Evolutionary conservation across 768 basidiomycete species (phyloP), one percentile per base, ranked within the genome.

Genomic region (Lentinula edodes): DNA sequence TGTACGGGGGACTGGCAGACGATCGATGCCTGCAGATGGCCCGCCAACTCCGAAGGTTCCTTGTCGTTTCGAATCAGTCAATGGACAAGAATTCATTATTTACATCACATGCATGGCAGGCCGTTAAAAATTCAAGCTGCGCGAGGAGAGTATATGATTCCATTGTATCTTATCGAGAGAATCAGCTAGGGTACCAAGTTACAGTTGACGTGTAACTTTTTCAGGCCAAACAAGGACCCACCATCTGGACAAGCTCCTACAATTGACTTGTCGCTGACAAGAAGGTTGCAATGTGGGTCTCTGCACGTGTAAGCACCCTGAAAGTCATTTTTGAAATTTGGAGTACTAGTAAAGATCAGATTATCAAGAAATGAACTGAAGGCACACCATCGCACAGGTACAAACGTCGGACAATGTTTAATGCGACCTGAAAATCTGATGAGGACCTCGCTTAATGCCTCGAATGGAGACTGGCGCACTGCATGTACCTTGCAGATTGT

Each of bases 1-100:
- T 43, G 23, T 41, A 28, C 9, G 12, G 39, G 23, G 53, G 55
- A 28, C 1, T 28, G 28, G 55, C 39, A 56, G 23, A 23, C 55
- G 28, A 56, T 56, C 55, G 55, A 56, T 56, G 55, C 39, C 13
- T 42, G 35, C 35, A 55, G 38, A 23, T 41, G 55, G 38, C 53
- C 53, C 53, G 53, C 16, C 53, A 23, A 20, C 46, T 48, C 46
- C 46, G 46, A 48, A 18, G 36, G 18, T 54, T 38, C 53, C 53
- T 54, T 18, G 18, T 48, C 53, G 38, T 54, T 18, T 34, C 51
- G 34, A 52, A 35, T 39, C 28, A 51, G 34, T 53, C 52, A 35
- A 38, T 53, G 52, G 34, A 38, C 23, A 13, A 38, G 36, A 53
- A 15, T 53, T 34, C 35, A 53, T 38, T 53, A 53, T 8, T 43